phyloP scores from a whole-genome alignment of 2,329 filamentous ascomycete genomes.

The Chaetomiaceae sp. region DNA sequence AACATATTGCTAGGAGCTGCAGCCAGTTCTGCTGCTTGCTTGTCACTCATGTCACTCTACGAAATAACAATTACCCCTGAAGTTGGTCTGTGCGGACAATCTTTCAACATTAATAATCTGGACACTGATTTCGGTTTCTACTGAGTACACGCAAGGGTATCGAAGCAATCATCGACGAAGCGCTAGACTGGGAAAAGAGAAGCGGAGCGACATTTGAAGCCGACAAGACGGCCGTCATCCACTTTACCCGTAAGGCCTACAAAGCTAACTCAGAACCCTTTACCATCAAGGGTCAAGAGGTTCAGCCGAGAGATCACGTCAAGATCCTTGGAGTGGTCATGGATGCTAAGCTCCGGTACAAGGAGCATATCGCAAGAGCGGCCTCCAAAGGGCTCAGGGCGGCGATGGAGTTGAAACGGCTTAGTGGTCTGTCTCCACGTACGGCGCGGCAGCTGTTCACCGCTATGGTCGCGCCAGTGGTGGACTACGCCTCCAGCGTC shows the following conservation, averaged over 20 bases:
- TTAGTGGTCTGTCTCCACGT: conserved; percentile 15
- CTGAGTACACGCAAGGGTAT: too few relatives aligned
- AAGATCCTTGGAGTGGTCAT: conserved; percentile 6
- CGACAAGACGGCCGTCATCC: not conserved
- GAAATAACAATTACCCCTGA: too few relatives aligned
- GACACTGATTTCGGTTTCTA: too few relatives aligned
- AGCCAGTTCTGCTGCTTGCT: too few relatives aligned
- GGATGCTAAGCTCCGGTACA: conserved; percentile 20
- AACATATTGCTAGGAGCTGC: too few relatives aligned
- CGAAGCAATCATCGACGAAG: too few relatives aligned
- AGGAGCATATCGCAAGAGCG: conserved; percentile 23
- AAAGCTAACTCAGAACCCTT: conserved; percentile 8
- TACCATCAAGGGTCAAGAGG: conserved; percentile 2
- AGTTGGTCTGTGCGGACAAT: too few relatives aligned
- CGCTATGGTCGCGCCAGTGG: conserved; percentile 20
- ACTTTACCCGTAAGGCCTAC: not conserved
- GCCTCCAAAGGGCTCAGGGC: conserved; percentile 22
- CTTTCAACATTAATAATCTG: too few relatives aligned
- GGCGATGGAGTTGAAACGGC: conserved; percentile 18
- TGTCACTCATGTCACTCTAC: too few relatives aligned
- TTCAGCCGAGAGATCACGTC: conserved; percentile 3
- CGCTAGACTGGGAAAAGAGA: not conserved
- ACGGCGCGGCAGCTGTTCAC: conserved; percentile 24
- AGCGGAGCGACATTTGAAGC: not conserved
- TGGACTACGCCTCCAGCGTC: conserved; percentile 26